Conservation (phyloP, 2,329 filamentous ascomycete genomes). For the Taxawa tesnikishii region DNA sequence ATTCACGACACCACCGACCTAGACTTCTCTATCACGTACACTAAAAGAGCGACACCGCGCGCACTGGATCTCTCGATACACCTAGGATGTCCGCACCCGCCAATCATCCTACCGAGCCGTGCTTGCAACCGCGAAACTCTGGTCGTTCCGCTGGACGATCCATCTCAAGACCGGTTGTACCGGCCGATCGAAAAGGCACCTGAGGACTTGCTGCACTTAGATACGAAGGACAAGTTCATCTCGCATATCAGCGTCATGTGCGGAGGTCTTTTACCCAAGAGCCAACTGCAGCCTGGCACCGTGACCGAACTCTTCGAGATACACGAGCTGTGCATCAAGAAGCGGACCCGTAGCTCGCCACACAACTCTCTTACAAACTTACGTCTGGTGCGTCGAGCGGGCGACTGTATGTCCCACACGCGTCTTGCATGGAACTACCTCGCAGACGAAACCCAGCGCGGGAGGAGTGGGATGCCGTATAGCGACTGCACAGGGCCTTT, state of each 20-base stretch:
- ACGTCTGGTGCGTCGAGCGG: neutral
- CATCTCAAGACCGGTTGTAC: neutral
- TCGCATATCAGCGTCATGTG: neutral
- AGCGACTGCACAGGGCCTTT: conserved; percentile 23
- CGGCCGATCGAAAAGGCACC: neutral
- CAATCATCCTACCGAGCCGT: neutral
- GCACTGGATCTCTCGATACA: conserved; percentile 5
- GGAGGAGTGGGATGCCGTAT: conserved; percentile 12
- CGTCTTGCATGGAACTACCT: conserved; percentile 1
- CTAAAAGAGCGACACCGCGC: conserved; percentile 1
- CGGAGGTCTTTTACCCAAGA: no score
- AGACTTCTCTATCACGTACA: neutral
- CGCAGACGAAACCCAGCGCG: neutral
- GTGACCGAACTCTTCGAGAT: conserved; percentile 2
- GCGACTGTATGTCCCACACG: neutral
- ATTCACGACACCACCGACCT: conserved; percentile 19
- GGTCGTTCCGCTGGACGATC: neutral
- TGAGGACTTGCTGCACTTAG: neutral
- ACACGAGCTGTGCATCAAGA: conserved; percentile 5
- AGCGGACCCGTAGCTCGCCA: neutral
- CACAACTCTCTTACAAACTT: neutral
- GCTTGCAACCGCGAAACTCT: neutral
- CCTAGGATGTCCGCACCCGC: neutral
- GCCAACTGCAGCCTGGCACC: no score
- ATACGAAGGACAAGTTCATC: neutral